Percentiles rank a stretch among this genome's conserved stretches.
phyloP scores from a whole-genome alignment of 768 basidiomycete species.

The Rhodosporidiobolus sp. region DNA sequence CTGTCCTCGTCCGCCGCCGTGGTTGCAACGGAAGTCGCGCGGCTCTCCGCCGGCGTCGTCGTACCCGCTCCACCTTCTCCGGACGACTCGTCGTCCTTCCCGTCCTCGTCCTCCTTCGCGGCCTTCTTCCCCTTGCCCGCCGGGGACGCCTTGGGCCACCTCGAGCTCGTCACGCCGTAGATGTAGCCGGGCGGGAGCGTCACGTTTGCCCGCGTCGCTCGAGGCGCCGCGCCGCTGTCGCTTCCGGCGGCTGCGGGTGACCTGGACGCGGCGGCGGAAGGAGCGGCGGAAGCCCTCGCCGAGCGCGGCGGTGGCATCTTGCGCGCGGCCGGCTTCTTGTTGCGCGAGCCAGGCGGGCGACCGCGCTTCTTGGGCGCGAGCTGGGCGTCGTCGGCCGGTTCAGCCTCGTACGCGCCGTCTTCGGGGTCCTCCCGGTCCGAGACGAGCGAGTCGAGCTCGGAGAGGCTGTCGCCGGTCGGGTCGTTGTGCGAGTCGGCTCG shows the following conservation, averaged over 20 bases:
- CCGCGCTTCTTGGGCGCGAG: background rate
- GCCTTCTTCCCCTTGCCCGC: background rate
- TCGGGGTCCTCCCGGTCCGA: background rate
- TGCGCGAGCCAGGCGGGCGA: background rate
- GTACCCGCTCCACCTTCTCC: background rate
- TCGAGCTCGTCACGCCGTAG: constrained; percentile 20
- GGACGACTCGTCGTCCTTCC: background rate
- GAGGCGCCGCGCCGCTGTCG: background rate
- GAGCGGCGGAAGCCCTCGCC: background rate
- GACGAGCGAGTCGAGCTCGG: constrained; percentile 1
- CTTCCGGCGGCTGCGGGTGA: background rate
- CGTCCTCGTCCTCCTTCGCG: background rate
- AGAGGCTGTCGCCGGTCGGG: constrained; percentile 6
- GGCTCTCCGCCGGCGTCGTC: constrained; percentile 9
- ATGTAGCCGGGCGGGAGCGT: constrained; percentile 28
- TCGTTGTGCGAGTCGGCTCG: background rate
- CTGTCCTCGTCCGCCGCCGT: background rate
- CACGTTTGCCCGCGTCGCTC: constrained; percentile 26
- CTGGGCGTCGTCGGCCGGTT: background rate
- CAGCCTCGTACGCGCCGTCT: background rate
- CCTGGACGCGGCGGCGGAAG: background rate
- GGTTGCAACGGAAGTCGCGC: background rate
- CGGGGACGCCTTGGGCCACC: background rate
- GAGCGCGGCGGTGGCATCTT: background rate
- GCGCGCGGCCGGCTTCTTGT: background rate